Conservation (phyloP, 148 eudicot genomes). For the Heliosperma pusillum region DNA sequence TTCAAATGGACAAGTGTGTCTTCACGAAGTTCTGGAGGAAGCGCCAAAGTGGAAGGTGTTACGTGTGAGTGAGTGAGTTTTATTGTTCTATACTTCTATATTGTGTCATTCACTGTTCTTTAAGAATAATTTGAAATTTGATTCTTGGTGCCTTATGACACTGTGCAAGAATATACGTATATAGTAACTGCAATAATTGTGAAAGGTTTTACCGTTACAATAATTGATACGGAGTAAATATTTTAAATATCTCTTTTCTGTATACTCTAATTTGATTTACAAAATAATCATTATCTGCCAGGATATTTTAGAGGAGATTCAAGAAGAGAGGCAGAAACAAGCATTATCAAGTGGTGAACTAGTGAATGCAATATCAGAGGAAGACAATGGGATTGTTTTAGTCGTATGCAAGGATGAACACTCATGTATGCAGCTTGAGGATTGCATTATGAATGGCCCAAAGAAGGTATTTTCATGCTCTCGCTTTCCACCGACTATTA, state of each 20-base stretch:
- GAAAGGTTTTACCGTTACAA: not conserved
- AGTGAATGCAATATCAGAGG: slow-evolving; percentile 32
- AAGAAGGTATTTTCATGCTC: slow-evolving; percentile 49
- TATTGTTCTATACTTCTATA: slow-evolving; percentile 24
- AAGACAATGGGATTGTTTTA: slow-evolving; percentile 67
- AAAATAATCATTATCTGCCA: slow-evolving; percentile 28
- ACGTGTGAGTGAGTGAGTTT: slow-evolving; percentile 95
- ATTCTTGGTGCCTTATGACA: not conserved
- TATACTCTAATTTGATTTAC: slow-evolving; percentile 14
- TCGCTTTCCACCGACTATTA: not conserved
- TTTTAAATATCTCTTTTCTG: not conserved
- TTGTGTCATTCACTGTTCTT: not conserved
- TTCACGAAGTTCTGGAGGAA: slow-evolving; percentile 89
- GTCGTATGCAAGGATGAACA: slow-evolving; percentile 94
- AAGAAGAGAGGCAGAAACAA: slow-evolving; percentile 66
- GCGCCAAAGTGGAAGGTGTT: slow-evolving; percentile 99
- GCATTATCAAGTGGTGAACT: slow-evolving; percentile 38
- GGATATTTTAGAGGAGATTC: slow-evolving; percentile 88
- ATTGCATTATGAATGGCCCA: slow-evolving; percentile 70
- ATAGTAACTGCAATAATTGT: not conserved
- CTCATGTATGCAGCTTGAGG: slow-evolving; percentile 97
- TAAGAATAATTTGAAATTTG: not conserved
- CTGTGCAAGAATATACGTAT: not conserved
- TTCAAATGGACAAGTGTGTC: slow-evolving; percentile 39
- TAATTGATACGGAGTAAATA: not conserved